Evolutionary conservation across 148 eudicot species (phyloP).

Genomic region (Fallopia convolvulus): DNA sequence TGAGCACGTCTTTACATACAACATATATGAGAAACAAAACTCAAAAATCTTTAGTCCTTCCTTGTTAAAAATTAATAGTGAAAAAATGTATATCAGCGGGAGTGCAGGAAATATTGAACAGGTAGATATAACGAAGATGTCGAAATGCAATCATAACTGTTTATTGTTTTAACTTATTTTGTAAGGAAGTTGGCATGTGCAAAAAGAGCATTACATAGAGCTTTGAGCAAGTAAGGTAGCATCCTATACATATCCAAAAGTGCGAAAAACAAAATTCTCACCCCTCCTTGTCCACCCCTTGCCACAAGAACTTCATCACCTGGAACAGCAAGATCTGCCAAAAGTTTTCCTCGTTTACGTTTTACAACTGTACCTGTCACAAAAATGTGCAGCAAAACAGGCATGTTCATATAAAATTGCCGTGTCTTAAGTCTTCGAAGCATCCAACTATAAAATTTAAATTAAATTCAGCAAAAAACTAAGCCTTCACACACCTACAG

Average conservation of each 20-base stretch:
- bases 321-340: conserved; percentile 85
- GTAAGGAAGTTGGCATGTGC: background rate
- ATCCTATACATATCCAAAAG: background rate
- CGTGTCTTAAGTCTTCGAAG: conserved; percentile 2
- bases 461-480: background rate
- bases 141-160: background rate
- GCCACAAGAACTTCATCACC: conserved; percentile 93
- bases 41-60: background rate
- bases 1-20: background rate
- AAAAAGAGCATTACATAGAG: background rate
- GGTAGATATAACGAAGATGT: background rate
- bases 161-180: background rate
- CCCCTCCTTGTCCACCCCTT: conserved; percentile 99
- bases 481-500: conserved; percentile 57
- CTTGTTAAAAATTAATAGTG: background rate
- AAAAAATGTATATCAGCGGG: background rate
- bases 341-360: conserved; percentile 74
- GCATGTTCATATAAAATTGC: background rate
- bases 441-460: background rate
- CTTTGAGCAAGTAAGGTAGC: background rate
- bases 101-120: background rate
- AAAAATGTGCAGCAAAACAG: background rate
- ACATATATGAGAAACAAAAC: background rate
- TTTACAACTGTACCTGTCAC: conserved; percentile 84
- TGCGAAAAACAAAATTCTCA: conserved; percentile 24